phyloP scores from a whole-genome alignment of 192 early-diverging fungal genomes.

The Backusella psychrophila region DNA sequence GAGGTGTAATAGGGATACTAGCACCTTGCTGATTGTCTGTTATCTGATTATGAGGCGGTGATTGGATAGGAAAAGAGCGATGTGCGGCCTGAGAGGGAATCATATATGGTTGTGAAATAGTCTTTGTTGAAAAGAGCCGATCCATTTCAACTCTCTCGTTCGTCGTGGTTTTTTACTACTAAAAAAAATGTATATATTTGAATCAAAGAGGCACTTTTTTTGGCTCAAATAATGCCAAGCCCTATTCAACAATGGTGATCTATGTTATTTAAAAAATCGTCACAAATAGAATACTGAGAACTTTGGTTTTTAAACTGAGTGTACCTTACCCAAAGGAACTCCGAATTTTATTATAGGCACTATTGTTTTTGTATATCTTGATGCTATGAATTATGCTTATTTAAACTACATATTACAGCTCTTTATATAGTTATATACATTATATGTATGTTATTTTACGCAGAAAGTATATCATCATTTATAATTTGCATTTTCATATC shows the following conservation, averaged over 20 bases:
- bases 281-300: slow-evolving; percentile 15
- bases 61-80: slow-evolving; percentile 8
- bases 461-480: too few relatives aligned
- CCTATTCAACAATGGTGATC: background rate
- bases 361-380: background rate
- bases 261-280: slow-evolving; percentile 10
- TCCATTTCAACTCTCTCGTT: slow-evolving; percentile 3
- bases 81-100: slow-evolving; percentile 7
- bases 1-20: background rate
- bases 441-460: too few relatives aligned
- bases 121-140: background rate
- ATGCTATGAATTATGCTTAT: background rate
- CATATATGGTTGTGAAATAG: background rate
- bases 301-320: slow-evolving; percentile 7
- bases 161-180: background rate
- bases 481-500: too few relatives aligned
- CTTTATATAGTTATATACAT: too few relatives aligned
- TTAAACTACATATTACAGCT: too few relatives aligned
- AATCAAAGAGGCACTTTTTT: background rate
- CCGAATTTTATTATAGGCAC: background rate
- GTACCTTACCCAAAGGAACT: background rate
- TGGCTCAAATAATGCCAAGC: slow-evolving; percentile 2
- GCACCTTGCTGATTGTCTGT: background rate
- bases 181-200: background rate
- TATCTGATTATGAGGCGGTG: slow-evolving; percentile 12